Evolutionary conservation across 768 basidiomycete species (phyloP), one percentile per base, ranked within the genome.

Genomic region (Hericium erinaceus): DNA sequence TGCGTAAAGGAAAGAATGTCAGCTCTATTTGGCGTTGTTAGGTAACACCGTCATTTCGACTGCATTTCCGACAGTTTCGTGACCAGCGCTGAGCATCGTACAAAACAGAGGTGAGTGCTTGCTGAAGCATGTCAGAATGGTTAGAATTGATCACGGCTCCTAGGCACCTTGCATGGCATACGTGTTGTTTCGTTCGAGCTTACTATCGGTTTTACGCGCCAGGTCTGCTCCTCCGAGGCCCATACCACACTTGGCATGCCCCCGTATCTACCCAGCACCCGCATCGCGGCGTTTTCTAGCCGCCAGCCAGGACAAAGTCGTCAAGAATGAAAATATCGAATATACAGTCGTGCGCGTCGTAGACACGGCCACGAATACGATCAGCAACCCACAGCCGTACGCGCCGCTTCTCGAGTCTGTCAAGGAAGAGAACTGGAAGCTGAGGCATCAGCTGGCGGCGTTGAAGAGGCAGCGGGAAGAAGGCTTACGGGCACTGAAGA

Each of bases 321-420:
- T 46, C 44, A n/a, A 33, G 6, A 59, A 63, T 54, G 15, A 53
- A 22, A 52, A 59, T 16, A 63, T 63, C 33, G 55, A 61, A 18
- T 59, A 63, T 39, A 38, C 18, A 40, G 51, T 51, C 33, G 62
- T 63, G 16, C 62, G 62, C 55, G 54, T 63, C 38, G 60, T 63
- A 44, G 60, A 63, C 53, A 33, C 57, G 12, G 62, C 57, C 51
- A 61, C 60, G 37, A 39, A 56, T 48, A 63, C 58, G 28, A 55
- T 57, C 11, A 48, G 54, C 41, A 55, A 57, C 11, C 62, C 62
- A 33, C 38, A 28, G 26, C 57, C 24, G 18, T 60, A 58, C 48
- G 26, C 54, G 24, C 57, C 60, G 8, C 52, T 63, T 18, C 52
- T 63, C 20, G 26, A 53, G 20, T 33, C 53, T n/a, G 52, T 63